phyloP scores from a whole-genome alignment of 768 basidiomycete species.

The Tylopilus cervinicoccineus region DNA sequence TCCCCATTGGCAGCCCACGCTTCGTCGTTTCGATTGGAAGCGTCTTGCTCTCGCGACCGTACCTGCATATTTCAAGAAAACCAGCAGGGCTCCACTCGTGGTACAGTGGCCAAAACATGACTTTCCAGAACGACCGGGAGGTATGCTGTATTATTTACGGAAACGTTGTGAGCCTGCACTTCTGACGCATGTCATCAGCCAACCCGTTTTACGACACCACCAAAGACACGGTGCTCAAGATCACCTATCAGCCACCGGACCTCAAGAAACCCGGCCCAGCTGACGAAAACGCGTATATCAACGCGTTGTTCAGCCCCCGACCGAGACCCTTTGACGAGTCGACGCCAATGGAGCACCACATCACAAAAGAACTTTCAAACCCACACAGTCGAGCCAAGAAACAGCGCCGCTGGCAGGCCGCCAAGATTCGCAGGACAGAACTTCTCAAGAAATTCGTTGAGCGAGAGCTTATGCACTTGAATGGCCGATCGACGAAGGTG shows the following conservation, averaged over 20 bases:
- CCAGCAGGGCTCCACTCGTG: constrained; percentile 30
- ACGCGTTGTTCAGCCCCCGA: constrained; percentile 41
- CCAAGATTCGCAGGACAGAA: constrained; percentile 42
- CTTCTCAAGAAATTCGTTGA: constrained; percentile 52
- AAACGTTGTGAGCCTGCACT: neutral
- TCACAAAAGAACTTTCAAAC: constrained; percentile 71
- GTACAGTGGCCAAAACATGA: constrained; percentile 71
- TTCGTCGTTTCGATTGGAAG: constrained; percentile 64
- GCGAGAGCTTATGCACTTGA: constrained; percentile 51
- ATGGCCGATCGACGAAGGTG: constrained; percentile 57
- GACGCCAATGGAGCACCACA: constrained; percentile 60
- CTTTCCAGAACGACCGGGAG: constrained; percentile 34
- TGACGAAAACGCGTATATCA: constrained; percentile 58
- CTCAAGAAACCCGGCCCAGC: constrained; percentile 36
- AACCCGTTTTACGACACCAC: constrained; percentile 59
- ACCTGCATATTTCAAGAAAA: constrained; percentile 48
- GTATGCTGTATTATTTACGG: constrained; percentile 8
- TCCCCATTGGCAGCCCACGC: constrained; percentile 54
- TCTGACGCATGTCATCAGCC: constrained; percentile 12
- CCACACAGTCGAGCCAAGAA: constrained; percentile 83
- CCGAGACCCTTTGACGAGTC: constrained; percentile 44
- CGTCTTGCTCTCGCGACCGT: constrained; percentile 65
- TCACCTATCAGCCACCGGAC: constrained; percentile 68
- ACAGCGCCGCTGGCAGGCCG: constrained; percentile 68
- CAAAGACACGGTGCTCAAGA: constrained; percentile 53